These are phyloP conservation scores for Lactifluus pinguis DNA, from an alignment of 768 basidiomycete genomes.

Conservation along the genomic window DNA sequence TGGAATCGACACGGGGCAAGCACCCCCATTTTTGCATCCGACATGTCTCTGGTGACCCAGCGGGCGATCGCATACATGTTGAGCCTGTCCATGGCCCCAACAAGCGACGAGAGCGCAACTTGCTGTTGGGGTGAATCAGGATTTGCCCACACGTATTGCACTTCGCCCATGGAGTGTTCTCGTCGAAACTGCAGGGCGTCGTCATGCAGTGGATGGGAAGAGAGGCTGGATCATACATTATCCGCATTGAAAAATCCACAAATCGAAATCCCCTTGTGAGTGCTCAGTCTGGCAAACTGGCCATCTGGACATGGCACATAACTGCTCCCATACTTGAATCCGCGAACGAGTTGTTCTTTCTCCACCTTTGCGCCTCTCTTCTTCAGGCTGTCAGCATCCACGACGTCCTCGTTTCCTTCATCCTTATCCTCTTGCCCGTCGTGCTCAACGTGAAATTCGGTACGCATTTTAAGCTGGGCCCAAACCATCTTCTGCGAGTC, in stretches of 20 bases:
- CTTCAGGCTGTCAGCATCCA: constrained; percentile 30
- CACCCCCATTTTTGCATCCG: constrained; percentile 82
- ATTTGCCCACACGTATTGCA: constrained; percentile 80
- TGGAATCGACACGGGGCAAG: constrained; percentile 54
- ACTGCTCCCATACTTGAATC: constrained; percentile 85
- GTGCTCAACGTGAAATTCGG: constrained; percentile 49
- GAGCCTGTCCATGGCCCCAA: constrained; percentile 66
- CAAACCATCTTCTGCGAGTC: constrained; percentile 25
- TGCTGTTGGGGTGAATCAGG: constrained; percentile 57
- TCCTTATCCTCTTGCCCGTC: constrained; percentile 21
- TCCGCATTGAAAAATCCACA: constrained; percentile 68
- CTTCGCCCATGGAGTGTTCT: constrained; percentile 74
- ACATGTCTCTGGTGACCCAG: constrained; percentile 64
- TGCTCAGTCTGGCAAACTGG: constrained; percentile 66
- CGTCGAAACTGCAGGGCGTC: constrained; percentile 57
- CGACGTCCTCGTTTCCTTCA: constrained; percentile 30
- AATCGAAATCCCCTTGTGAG: constrained; percentile 80
- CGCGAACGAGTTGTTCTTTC: constrained; percentile 69
- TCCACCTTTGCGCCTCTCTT: constrained; percentile 47
- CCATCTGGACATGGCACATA: constrained; percentile 83
- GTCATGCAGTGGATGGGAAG: background rate
- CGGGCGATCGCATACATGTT: constrained; percentile 70
- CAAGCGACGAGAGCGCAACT: constrained; percentile 79
- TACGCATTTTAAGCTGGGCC: constrained; percentile 34
- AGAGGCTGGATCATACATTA: constrained; percentile 39